Evolutionary conservation across 352 stramenopile genomes (phyloP).

Genomic region (Phytophthora fragariaefolia): DNA sequence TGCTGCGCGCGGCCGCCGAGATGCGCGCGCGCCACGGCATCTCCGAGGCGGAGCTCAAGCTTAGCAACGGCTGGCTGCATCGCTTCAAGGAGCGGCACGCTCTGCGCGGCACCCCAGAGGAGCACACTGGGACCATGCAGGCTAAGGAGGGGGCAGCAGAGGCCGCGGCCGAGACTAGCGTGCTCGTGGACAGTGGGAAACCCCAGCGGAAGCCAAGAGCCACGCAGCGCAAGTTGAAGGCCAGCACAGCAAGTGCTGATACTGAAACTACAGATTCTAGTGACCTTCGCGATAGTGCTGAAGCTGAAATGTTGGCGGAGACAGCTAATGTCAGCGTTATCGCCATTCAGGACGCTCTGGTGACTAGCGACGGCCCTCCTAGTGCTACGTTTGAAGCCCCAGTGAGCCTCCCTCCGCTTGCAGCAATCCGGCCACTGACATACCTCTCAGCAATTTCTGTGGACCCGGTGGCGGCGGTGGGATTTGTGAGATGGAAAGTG

Average conservation of each 20-base stretch:
- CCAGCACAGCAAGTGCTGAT: background rate
- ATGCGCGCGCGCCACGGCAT: constrained; percentile 45
- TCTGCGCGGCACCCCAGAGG: constrained; percentile 15
- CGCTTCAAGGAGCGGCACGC: constrained; percentile 53
- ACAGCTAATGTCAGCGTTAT: background rate
- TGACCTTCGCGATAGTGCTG: background rate
- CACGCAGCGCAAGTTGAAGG: constrained; percentile 3
- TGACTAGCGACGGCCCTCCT: background rate
- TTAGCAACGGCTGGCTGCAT: constrained; percentile 57
- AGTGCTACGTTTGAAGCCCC: background rate
- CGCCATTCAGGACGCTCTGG: background rate
- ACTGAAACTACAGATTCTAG: background rate
- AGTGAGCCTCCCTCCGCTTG: background rate
- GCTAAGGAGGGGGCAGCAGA: background rate
- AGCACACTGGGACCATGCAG: background rate
- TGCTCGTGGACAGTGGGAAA: background rate
- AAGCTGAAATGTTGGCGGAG: background rate
- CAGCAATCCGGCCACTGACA: constrained; percentile 26
- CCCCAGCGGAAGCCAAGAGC: constrained; percentile 25
- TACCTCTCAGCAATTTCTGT: constrained; percentile 35
- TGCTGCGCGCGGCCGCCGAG: constrained; percentile 39
- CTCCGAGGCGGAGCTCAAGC: constrained; percentile 41
- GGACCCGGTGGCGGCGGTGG: constrained; percentile 20
- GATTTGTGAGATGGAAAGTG: constrained; percentile 40
- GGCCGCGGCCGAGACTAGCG: background rate